Evolutionary conservation across 2,329 filamentous ascomycete genomes (phyloP), one percentile per base, ranked within the genome.

Genomic region (Fragosphaeria purpurea): DNA sequence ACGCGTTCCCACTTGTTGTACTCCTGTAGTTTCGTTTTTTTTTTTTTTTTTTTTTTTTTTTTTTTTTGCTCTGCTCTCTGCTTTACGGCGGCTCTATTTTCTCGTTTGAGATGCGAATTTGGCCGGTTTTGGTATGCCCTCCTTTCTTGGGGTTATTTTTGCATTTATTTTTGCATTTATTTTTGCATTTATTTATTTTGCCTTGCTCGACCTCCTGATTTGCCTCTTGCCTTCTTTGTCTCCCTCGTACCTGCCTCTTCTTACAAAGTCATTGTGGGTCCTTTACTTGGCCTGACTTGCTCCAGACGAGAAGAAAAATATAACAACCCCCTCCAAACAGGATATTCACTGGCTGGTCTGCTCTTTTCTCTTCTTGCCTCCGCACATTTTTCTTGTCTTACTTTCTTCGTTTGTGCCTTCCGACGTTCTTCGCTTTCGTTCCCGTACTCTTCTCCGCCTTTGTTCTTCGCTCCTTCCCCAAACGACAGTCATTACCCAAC

Each of bases 401-500:
- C 11, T 33, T 39, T 12, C 30, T 37, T 22, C 11, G 12, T 11
- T 48, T 22, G 31, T 42, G n/a, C 31, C 46, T 41, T 42, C 35
- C 11, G 35, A 22, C 34, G 50, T 52, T 45, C 46, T 45, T 51
- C 48, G 45, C 47, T n/a, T 7, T 52, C 41, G 7, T 44, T 12
- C 6, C 35, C 41, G 10, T 50, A n/a, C 48, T 32, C 33, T 41
- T 30, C 37, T 41, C 48, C 41, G 40, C 41, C 41, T 33, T 41
- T 44, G 41, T 35, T 40, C 44, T 33, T 41, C 47, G 41, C 32
- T 40, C 44, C 38, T 47, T 31, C 33, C 39, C 8, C 22, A 31
- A 22, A 35, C 41, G 44, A 12, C 51, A 47, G 47, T 53, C 48
- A 47, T 48, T 46, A 39, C 51, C 50, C 43, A 40, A 38, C 42